Percentiles rank a stretch among this genome's conserved stretches.
These are phyloP conservation scores for Laburnicola sp. DNA, from an alignment of 2,329 filamentous ascomycete species.

Conservation along the genomic window DNA sequence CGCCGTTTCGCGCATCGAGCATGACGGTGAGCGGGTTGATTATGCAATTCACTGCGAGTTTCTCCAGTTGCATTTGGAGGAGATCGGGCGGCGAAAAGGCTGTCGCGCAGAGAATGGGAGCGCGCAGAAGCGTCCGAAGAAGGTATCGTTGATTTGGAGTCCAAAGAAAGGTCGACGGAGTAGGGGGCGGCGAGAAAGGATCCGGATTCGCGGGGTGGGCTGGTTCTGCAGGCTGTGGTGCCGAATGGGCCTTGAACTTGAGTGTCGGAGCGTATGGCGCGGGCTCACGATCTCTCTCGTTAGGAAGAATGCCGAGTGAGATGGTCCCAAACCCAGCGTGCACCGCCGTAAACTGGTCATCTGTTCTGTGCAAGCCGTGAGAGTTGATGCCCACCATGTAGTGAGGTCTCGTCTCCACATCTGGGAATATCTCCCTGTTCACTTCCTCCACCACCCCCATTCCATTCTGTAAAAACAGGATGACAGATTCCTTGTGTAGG, in stretches of 20 bases:
- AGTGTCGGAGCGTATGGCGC: constrained; percentile 30
- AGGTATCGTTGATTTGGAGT: constrained; percentile 61
- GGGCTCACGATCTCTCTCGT: constrained; percentile 37
- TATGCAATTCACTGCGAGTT: constrained; percentile 72
- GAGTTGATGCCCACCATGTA: constrained; percentile 73
- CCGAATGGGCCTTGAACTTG: constrained; percentile 12
- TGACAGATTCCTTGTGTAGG: constrained; percentile 67
- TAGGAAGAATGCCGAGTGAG: constrained; percentile 57
- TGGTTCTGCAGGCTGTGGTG: constrained; percentile 5
- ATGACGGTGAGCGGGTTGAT: constrained; percentile 82
- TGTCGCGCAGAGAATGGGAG: constrained; percentile 64
- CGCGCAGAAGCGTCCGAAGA: constrained; percentile 64
- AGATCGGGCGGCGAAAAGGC: constrained; percentile 64
- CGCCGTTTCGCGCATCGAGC: constrained; percentile 74
- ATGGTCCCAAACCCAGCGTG: constrained; percentile 64
- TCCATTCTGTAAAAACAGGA: constrained; percentile 78
- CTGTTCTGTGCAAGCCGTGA: constrained; percentile 57
- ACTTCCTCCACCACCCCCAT: constrained; percentile 82
- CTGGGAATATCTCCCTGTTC: constrained; percentile 69
- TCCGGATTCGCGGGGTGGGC: constrained; percentile 20
- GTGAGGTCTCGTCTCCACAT: constrained; percentile 66
- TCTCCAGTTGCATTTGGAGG: constrained; percentile 74
- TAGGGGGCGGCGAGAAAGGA: constrained; percentile 18
- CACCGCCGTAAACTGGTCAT: constrained; percentile 55
- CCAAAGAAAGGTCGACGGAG: constrained; percentile 32